phyloP scores from a whole-genome alignment of 139 green algal genomes.

The Penium margaritaceum region DNA sequence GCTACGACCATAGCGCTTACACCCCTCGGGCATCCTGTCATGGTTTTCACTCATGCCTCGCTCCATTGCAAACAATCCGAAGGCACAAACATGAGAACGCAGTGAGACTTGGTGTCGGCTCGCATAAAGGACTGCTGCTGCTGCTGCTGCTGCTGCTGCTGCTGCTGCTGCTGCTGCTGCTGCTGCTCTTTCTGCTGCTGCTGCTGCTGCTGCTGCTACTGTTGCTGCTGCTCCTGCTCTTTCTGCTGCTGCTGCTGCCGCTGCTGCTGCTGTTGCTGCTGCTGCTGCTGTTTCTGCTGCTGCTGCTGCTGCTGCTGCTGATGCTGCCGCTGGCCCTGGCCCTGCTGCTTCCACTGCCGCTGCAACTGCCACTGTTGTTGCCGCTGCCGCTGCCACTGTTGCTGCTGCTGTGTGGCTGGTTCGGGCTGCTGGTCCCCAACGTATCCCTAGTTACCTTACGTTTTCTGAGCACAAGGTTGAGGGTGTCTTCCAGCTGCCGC shows the following conservation, averaged over 20 bases:
- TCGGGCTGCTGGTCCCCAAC: too few relatives aligned
- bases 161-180: conserved; percentile 16
- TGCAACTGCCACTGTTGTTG: background rate
- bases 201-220: conserved; percentile 4
- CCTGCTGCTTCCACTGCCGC: background rate
- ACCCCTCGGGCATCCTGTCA: background rate
- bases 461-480: conserved; percentile 45
- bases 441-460: conserved; percentile 37
- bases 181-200: background rate
- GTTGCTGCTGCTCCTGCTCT: too few relatives aligned
- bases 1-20: conserved; percentile 48
- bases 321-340: background rate
- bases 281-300: background rate
- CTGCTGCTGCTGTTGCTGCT: conserved; percentile 14
- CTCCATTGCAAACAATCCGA: background rate
- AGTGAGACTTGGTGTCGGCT: background rate
- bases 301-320: background rate
- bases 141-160: background rate
- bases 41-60: background rate
- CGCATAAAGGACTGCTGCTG: background rate
- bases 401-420: background rate
- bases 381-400: background rate
- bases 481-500: conserved; percentile 43
- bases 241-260: too few relatives aligned
- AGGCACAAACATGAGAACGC: background rate